Percentiles rank a stretch among this genome's conserved stretches.
phyloP scores from a whole-genome alignment of 352 stramenopile species.

The Globisporangium solare region DNA sequence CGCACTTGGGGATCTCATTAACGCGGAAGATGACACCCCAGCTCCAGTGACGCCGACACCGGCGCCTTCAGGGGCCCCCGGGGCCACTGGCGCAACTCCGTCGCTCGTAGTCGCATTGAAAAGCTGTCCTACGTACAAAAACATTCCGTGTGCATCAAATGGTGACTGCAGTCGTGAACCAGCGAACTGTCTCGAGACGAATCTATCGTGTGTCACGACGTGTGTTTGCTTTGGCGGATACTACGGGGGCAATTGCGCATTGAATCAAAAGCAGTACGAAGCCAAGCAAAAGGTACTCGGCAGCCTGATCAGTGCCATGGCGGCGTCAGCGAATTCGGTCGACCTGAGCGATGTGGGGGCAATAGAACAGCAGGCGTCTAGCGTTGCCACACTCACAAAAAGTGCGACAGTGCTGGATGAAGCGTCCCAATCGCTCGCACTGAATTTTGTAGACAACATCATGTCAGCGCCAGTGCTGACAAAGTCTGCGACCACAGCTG shows the following conservation, averaged over 20 bases:
- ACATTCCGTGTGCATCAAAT: slow-evolving; percentile 36
- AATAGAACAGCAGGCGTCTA: slow-evolving; percentile 60
- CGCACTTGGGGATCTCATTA: slow-evolving; percentile 59
- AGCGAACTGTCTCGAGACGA: slow-evolving; percentile 31
- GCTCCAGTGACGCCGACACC: slow-evolving; percentile 16
- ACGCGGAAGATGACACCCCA: slow-evolving; percentile 32
- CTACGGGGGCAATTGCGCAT: slow-evolving; percentile 57
- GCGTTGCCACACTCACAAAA: slow-evolving; percentile 63
- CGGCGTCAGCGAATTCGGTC: slow-evolving; percentile 37
- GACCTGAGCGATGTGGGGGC: slow-evolving; percentile 45
- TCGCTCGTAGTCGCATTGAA: slow-evolving; percentile 28
- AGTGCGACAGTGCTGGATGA: slow-evolving; percentile 50
- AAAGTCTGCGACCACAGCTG: slow-evolving; percentile 31
- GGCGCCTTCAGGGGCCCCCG: slow-evolving; percentile 8
- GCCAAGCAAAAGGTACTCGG: slow-evolving; percentile 43
- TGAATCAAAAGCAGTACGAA: slow-evolving; percentile 45
- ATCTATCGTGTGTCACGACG: slow-evolving; percentile 43
- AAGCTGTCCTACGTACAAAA: slow-evolving; percentile 41
- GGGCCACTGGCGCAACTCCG: slow-evolving; percentile 14
- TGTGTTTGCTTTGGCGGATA: slow-evolving; percentile 43
- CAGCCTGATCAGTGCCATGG: slow-evolving; percentile 56
- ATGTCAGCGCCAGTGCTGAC: slow-evolving; percentile 51
- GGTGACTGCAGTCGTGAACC: slow-evolving; percentile 48
- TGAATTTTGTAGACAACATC: slow-evolving; percentile 56
- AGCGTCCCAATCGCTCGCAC: slow-evolving; percentile 34